Evolutionary conservation across 352 stramenopile genomes (phyloP).

Genomic region (Globisporangium sylvaticum): DNA sequence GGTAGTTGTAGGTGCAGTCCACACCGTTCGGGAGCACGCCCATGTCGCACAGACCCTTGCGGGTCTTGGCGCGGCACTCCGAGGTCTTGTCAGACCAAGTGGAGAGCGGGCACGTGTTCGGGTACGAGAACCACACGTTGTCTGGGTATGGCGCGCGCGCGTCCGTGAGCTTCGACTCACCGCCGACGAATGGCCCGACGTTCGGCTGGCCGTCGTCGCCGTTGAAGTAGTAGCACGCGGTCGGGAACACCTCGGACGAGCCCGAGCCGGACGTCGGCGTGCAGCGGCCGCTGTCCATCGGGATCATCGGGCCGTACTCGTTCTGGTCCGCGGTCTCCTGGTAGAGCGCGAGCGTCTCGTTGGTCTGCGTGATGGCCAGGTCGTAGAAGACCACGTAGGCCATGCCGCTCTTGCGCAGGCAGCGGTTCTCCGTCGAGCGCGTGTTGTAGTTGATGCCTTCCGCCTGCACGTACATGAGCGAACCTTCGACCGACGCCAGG

Average conservation of each 20-base stretch:
- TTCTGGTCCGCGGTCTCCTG: slow-evolving; percentile 45
- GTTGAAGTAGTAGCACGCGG: slow-evolving; percentile 63
- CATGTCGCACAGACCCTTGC: slow-evolving; percentile 49
- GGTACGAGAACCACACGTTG: slow-evolving; percentile 69
- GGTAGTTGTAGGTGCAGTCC: slow-evolving; percentile 59
- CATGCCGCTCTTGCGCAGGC: slow-evolving; percentile 55
- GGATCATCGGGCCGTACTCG: slow-evolving; percentile 62
- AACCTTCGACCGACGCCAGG: slow-evolving; percentile 70
- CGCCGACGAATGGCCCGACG: slow-evolving; percentile 64
- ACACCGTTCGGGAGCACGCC: slow-evolving; percentile 55
- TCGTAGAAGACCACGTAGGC: slow-evolving; percentile 78
- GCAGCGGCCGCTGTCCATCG: slow-evolving; percentile 65
- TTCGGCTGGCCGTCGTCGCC: slow-evolving; percentile 53
- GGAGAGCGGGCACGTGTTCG: slow-evolving; percentile 56
- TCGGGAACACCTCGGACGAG: slow-evolving; percentile 31
- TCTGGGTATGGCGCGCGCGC: slow-evolving; percentile 37
- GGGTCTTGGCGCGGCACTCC: slow-evolving; percentile 39
- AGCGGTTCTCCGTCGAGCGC: slow-evolving; percentile 47
- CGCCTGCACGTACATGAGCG: slow-evolving; percentile 78
- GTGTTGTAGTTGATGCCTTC: slow-evolving; percentile 33
- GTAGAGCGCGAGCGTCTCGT: neutral
- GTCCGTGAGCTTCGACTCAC: slow-evolving; percentile 33
- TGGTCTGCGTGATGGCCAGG: slow-evolving; percentile 35
- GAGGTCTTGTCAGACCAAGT: slow-evolving; percentile 45
- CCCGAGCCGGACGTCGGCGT: slow-evolving; percentile 31